Evolutionary conservation across 2,329 filamentous ascomycete genomes (phyloP), one percentile per base, ranked within the genome.

Genomic region (Diaporthe sp.): DNA sequence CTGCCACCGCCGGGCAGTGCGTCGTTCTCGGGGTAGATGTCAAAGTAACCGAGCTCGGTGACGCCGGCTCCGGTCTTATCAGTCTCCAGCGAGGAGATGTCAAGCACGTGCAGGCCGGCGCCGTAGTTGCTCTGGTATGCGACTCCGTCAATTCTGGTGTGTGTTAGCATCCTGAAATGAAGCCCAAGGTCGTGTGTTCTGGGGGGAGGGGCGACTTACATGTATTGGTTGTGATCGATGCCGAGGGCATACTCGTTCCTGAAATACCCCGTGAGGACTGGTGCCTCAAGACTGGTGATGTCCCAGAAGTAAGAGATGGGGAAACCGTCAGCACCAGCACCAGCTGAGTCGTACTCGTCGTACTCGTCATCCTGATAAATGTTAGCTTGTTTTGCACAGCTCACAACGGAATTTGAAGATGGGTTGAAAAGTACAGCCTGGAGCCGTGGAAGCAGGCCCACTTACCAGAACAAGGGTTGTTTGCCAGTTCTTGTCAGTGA

Each of bases 301-400:
- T 87, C 84, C 82, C 85, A 88, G 79, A 88, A 86, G 79, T 87
- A 88, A 0, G 86, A 86, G 47, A 86, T 84, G 2, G 86, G 84
- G 77, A 82, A 85, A 0, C 84, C 83, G 42, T 86, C 82, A 8
- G 81, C 81, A 0, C 83, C 86, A 1, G 82, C 80, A 10, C 84
- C 84, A 15, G 82, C 81, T 25, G 78, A 77, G 77, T 90, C 88
- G 32, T 86, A 83, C 78, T 89, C 88, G 76, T 89, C 88, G 77
- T 89, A 68, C 47, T 68, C 63, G 63, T 68, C 63, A 27, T 68
- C 63, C 63, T 68, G 17, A 27, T 37, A 1, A 5, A 5, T 35
- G 32, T 68, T 35, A 68, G 63, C 32, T 37, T 17, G 10, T n/a
- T 9, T 51, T 35, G 3, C 19, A 6, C 12, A 25, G 44, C 4